Percentiles rank a stretch among this genome's conserved stretches.
phyloP scores from a whole-genome alignment of 768 basidiomycete genomes.

The Russula earlei region DNA sequence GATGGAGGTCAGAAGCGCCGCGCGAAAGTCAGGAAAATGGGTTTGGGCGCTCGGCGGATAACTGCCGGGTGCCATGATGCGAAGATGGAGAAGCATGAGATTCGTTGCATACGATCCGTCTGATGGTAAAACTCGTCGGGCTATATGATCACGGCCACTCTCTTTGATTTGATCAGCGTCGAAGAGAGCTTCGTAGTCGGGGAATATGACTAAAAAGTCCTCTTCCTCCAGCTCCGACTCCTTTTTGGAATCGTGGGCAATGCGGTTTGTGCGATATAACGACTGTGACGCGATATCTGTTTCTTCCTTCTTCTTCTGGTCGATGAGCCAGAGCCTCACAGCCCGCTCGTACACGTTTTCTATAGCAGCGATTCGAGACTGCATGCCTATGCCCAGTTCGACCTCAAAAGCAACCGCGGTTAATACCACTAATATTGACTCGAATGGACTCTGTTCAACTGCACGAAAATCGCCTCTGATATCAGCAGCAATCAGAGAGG shows the following conservation, averaged over 20 bases:
- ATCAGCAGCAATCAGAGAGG: slow-evolving; percentile 26
- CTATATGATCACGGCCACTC: neutral
- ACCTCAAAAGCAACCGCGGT: slow-evolving; percentile 38
- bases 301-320: slow-evolving; percentile 60
- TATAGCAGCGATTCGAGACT: slow-evolving; percentile 30
- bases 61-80: slow-evolving; percentile 27
- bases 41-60: slow-evolving; percentile 27
- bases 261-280: slow-evolving; percentile 60
- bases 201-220: slow-evolving; percentile 82
- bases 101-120: slow-evolving; percentile 29
- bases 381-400: slow-evolving; percentile 32
- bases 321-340: slow-evolving; percentile 74
- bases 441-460: slow-evolving; percentile 29
- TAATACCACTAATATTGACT: slow-evolving; percentile 39
- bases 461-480: slow-evolving; percentile 23
- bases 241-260: slow-evolving; percentile 42
- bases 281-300: slow-evolving; percentile 55
- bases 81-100: slow-evolving; percentile 41
- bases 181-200: slow-evolving; percentile 56
- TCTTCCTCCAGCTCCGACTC: slow-evolving; percentile 74
- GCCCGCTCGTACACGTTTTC: slow-evolving; percentile 56
- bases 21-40: slow-evolving; percentile 14
- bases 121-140: slow-evolving; percentile 24
- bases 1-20: slow-evolving; percentile 15
- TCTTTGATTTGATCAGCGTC: slow-evolving; percentile 17